These are phyloP conservation scores for Larix sibirica DNA, from an alignment of 83 land plant species.

Conservation along the genomic window DNA sequence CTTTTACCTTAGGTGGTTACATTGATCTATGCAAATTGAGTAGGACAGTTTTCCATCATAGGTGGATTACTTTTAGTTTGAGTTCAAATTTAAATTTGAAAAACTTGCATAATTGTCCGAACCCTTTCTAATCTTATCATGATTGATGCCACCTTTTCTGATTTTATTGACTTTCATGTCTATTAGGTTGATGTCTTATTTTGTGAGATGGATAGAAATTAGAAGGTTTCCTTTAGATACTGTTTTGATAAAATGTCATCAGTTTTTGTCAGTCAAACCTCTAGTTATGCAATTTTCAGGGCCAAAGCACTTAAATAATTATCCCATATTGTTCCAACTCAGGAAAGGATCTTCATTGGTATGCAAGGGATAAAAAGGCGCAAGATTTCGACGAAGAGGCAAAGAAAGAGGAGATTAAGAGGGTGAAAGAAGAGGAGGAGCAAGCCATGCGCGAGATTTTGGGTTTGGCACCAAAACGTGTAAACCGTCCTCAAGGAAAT, in stretches of 20 bases:
- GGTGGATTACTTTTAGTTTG: background rate
- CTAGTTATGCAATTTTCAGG: background rate
- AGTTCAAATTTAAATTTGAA: background rate
- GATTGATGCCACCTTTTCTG: background rate
- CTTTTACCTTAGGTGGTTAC: background rate
- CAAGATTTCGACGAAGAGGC: conserved; percentile 38
- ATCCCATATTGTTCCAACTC: conserved; percentile 11
- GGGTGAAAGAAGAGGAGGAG: conserved; percentile 92
- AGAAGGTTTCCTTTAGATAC: background rate
- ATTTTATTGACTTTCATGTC: background rate
- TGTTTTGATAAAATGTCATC: background rate
- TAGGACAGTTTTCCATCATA: background rate
- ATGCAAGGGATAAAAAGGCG: conserved; percentile 71
- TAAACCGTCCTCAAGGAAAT: conserved; percentile 59
- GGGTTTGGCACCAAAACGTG: conserved; percentile 91
- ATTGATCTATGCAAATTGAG: background rate
- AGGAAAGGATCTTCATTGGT: conserved; percentile 95
- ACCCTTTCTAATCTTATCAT: background rate
- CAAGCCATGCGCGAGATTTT: conserved; percentile 91
- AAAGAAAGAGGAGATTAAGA: conserved; percentile 73
- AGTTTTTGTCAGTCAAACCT: background rate
- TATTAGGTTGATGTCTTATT: background rate
- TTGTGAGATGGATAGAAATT: background rate
- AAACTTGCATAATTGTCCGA: background rate
- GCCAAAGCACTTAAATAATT: background rate